Evolutionary conservation across 805 yeast species (phyloP).

Genomic region (Ascoidea rubescens): DNA sequence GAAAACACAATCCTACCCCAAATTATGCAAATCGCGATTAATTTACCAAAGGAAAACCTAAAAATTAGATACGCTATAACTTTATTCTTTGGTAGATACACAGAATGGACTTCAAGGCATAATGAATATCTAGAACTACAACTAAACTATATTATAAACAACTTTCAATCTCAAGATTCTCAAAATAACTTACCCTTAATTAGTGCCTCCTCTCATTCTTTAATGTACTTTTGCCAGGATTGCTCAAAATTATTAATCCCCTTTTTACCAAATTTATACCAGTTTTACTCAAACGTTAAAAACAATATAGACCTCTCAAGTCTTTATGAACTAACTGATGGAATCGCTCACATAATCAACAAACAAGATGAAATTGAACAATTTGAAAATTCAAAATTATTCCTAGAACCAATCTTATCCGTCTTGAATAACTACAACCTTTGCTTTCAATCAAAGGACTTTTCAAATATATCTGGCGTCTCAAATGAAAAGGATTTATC

Average conservation of each 20-base stretch:
- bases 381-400: conserved; percentile 40
- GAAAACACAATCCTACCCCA: conserved; percentile 59
- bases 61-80: conserved; percentile 88
- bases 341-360: conserved; percentile 70
- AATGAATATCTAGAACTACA: conserved; percentile 74
- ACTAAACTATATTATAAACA: conserved; percentile 68
- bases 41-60: conserved; percentile 58
- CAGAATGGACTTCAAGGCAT: conserved; percentile 87
- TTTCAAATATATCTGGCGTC: conserved; percentile 13
- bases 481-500: conserved; percentile 19
- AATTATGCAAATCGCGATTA: conserved; percentile 38
- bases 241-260: conserved; percentile 54
- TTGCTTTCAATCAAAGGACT: conserved; percentile 11
- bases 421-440: conserved; percentile 21
- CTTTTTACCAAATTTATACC: conserved; percentile 61
- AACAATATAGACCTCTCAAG: conserved; percentile 44
- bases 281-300: conserved; percentile 48
- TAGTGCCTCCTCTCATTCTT: conserved; percentile 83
- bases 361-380: conserved; percentile 38
- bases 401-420: conserved; percentile 51
- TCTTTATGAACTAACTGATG: conserved; percentile 72
- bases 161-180: conserved; percentile 33
- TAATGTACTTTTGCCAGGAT: conserved; percentile 90
- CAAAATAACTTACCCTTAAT: conserved; percentile 12
- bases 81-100: conserved; percentile 86